phyloP scores from a whole-genome alignment of 768 basidiomycete species.

The Pilatotrama ljubarskyi region DNA sequence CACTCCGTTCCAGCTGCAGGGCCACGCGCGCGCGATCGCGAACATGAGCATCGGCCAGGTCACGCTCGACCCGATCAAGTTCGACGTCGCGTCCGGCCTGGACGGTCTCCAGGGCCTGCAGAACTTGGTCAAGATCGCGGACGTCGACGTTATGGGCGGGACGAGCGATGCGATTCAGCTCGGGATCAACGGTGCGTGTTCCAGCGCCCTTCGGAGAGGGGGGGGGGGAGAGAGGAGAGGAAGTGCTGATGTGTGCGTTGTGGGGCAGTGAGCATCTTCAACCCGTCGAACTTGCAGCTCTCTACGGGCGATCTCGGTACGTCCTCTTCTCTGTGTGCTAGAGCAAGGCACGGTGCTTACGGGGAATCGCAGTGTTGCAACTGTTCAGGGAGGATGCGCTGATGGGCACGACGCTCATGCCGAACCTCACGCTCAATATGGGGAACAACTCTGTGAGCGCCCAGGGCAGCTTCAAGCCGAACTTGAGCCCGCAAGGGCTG shows the following conservation, averaged over 20 bases:
- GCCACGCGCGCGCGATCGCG: conserved; percentile 59
- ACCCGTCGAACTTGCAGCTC: conserved; percentile 68
- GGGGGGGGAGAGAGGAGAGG: not conserved
- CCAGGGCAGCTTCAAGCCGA: conserved; percentile 56
- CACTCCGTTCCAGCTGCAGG: conserved; percentile 58
- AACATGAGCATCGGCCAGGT: conserved; percentile 64
- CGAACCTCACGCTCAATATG: conserved; percentile 56
- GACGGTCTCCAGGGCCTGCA: conserved; percentile 63
- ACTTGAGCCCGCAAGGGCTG: conserved; percentile 56
- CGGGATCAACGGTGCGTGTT: conserved; percentile 50
- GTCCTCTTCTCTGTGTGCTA: conserved; percentile 25
- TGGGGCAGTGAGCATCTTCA: conserved; percentile 54
- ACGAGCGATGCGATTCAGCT: conserved; percentile 58
- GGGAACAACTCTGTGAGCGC: conserved; percentile 61
- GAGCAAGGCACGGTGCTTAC: no score
- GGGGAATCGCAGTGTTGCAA: conserved; percentile 46
- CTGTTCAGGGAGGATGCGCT: conserved; percentile 50
- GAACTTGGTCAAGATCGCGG: conserved; percentile 52
- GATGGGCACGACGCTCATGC: conserved; percentile 63
- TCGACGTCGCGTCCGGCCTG: conserved; percentile 64
- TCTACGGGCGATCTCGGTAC: conserved; percentile 62
- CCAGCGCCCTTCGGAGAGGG: not conserved
- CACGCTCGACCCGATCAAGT: conserved; percentile 68
- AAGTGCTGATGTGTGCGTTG: conserved; percentile 38
- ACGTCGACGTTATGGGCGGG: conserved; percentile 68